A percentile compares a stretch with the other conserved stretches of the same genome.
Conservation (phyloP, 2,329 filamentous ascomycete genomes). For the Hypoxylon sp. region DNA sequence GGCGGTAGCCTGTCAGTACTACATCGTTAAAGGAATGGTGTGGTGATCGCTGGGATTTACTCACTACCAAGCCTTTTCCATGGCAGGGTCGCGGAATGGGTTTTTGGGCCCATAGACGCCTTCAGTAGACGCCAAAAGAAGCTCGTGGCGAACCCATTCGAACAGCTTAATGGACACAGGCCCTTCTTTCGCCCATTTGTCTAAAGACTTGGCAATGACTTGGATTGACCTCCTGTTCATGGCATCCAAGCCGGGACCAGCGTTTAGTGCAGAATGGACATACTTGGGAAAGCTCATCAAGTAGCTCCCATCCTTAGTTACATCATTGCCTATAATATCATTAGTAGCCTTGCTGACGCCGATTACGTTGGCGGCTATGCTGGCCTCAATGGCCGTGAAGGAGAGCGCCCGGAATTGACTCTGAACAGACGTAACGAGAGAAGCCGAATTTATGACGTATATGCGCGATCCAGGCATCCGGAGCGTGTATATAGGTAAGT, state of each 20-base stretch:
- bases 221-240: constrained; percentile 31
- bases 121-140: constrained; percentile 33
- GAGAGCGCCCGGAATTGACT: constrained; percentile 21
- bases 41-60: constrained; percentile 14
- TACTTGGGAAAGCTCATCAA: constrained; percentile 30
- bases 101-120: constrained; percentile 38
- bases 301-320: constrained; percentile 20
- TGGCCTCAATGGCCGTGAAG: constrained; percentile 25
- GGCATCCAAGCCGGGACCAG: constrained; percentile 31
- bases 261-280: constrained; percentile 19
- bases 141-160: constrained; percentile 32
- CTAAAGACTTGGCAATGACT: constrained; percentile 25
- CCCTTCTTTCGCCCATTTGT: constrained; percentile 4
- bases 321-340: constrained; percentile 22
- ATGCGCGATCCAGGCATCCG: constrained; percentile 23
- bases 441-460: constrained; percentile 26
- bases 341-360: constrained; percentile 21
- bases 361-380: constrained; percentile 13
- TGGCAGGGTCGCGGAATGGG: constrained; percentile 31
- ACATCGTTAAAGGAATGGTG: neutral
- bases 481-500: constrained; percentile 26
- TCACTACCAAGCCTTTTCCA: constrained; percentile 37
- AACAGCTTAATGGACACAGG: constrained; percentile 27
- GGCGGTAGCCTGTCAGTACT: neutral
- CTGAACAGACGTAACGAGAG: constrained; percentile 21